Conservation (phyloP, 768 basidiomycete species). For the Lactarius evosmus region DNA sequence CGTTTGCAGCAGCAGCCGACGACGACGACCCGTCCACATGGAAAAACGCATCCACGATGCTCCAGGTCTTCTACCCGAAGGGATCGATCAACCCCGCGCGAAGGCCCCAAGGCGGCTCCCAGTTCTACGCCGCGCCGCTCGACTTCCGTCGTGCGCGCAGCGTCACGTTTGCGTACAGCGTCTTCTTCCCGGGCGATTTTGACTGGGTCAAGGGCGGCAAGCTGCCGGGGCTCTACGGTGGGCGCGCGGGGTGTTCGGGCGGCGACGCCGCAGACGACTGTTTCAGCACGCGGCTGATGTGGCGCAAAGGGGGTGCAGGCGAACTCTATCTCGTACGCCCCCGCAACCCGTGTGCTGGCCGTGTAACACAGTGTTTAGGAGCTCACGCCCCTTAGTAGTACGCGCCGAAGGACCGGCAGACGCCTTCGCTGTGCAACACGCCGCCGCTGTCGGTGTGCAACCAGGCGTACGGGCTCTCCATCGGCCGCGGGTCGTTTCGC, state of each 20-base stretch:
- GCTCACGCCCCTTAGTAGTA: too few species aligned
- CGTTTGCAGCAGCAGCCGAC: too few species aligned
- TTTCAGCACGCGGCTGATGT: slow-evolving; percentile 87
- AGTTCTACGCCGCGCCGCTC: slow-evolving; percentile 58
- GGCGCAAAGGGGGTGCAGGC: slow-evolving; percentile 61
- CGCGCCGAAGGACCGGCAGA: slow-evolving; percentile 70
- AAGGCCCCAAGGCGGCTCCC: slow-evolving; percentile 62
- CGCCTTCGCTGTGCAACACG: slow-evolving; percentile 52
- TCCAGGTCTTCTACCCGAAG: slow-evolving; percentile 67
- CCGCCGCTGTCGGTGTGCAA: slow-evolving; percentile 60
- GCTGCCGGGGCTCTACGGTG: slow-evolving; percentile 77
- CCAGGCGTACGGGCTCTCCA: slow-evolving; percentile 63
- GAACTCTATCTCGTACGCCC: slow-evolving; percentile 65
- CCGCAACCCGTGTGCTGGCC: too few species aligned
- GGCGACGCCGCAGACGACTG: slow-evolving; percentile 69
- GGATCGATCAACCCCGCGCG: slow-evolving; percentile 63
- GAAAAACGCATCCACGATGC: slow-evolving; percentile 40
- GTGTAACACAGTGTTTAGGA: too few species aligned
- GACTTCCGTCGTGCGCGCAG: slow-evolving; percentile 46
- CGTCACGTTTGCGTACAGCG: slow-evolving; percentile 63
- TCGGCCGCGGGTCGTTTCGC: slow-evolving; percentile 68
- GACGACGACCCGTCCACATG: slow-evolving; percentile 27
- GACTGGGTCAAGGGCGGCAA: slow-evolving; percentile 83
- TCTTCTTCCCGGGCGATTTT: slow-evolving; percentile 74
- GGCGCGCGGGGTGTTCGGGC: slow-evolving; percentile 65